Percentiles rank a stretch among this genome's conserved stretches.
Conservation (phyloP, 2,329 filamentous ascomycete genomes). For the Microdochium nivale region DNA sequence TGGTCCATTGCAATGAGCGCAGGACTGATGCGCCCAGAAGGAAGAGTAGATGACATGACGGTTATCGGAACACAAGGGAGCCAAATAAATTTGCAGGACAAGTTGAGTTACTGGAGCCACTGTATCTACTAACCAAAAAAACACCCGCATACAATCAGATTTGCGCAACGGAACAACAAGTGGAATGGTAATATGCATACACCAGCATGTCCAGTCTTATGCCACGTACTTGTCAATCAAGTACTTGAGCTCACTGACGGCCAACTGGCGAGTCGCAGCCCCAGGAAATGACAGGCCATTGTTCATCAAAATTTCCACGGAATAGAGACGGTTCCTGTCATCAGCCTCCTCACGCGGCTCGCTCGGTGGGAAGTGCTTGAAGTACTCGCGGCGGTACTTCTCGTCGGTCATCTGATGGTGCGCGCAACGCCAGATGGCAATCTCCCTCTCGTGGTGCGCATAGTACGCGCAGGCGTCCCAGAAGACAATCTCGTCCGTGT, state of each 20-base stretch:
- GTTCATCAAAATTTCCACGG: conserved; percentile 10
- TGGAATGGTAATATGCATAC: not conserved
- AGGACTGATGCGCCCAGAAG: no score
- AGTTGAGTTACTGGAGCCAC: no score
- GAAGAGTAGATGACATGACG: no score
- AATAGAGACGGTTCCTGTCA: conserved; percentile 15
- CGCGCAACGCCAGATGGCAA: conserved; percentile 9
- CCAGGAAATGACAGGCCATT: conserved; percentile 10
- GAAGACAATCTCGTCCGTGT: not conserved
- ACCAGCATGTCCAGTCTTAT: no score
- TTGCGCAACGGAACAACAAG: not conserved
- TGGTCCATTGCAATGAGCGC: no score
- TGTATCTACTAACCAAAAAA: no score
- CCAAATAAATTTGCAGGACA: no score
- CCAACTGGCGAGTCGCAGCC: conserved; percentile 3
- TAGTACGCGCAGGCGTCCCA: conserved; percentile 5
- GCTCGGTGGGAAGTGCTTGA: conserved; percentile 8
- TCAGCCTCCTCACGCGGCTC: conserved; percentile 14
- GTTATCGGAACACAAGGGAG: no score
- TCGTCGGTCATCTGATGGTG: conserved; percentile 9
- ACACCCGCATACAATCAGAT: no score
- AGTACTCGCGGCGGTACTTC: conserved; percentile 11
- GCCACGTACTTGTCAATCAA: conserved; percentile 7
- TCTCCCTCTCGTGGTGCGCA: conserved; percentile 12
- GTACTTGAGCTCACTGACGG: conserved; percentile 5